These are phyloP conservation scores for Diaporthe ampelina DNA, from an alignment of 2,329 filamentous ascomycete species.

Conservation along the genomic window DNA sequence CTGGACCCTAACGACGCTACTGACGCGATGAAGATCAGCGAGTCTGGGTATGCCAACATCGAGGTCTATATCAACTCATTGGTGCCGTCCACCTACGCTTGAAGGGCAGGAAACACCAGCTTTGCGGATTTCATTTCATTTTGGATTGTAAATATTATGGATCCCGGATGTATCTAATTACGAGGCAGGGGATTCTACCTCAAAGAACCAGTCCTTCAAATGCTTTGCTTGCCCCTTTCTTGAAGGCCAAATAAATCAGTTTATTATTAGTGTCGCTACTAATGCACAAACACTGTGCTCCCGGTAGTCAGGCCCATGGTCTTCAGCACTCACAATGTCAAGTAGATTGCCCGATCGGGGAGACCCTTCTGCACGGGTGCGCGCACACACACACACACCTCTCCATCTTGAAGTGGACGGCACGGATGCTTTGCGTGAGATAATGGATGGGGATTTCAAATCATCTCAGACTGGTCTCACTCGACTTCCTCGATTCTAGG, in stretches of 20 bases:
- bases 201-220: neutral
- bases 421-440: too few species aligned
- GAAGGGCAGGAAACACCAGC: neutral
- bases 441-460: neutral
- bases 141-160: conserved; percentile 14
- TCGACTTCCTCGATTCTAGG: conserved; percentile 74
- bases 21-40: conserved; percentile 58
- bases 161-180: neutral
- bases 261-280: neutral
- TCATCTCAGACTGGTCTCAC: conserved; percentile 48
- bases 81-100: conserved; percentile 45
- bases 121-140: neutral
- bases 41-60: conserved; percentile 60
- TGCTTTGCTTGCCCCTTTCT: neutral
- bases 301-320: too few species aligned
- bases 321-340: too few species aligned
- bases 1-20: conserved; percentile 54
- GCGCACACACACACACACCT: neutral
- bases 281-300: neutral
- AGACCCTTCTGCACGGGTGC: too few species aligned
- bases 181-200: neutral
- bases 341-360: too few species aligned
- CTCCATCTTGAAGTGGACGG: neutral
- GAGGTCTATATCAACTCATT: conserved; percentile 66
- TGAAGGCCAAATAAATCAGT: too few species aligned